phyloP scores from a whole-genome alignment of 768 basidiomycete species.

The Hydnomerulius pinastri region DNA sequence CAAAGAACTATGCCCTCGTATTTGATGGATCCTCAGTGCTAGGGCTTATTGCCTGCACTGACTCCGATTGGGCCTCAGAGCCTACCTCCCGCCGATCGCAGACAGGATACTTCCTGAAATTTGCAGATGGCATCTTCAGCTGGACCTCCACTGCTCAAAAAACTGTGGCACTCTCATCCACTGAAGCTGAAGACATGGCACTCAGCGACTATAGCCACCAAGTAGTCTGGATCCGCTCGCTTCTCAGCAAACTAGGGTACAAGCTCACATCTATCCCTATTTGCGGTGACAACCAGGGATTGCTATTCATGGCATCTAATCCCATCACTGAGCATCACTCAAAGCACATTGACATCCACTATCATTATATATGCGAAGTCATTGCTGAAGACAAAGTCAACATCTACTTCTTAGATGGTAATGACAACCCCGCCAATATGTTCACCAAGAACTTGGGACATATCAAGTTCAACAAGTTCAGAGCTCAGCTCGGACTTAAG shows the following conservation, averaged over 20 bases:
- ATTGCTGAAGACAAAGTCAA: too few relatives aligned
- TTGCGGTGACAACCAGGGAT: conserved; percentile 9
- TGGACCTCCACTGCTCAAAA: not conserved
- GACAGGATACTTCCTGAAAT: not conserved
- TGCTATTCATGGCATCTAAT: too few relatives aligned
- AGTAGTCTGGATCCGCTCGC: conserved; percentile 26
- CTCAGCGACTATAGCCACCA: conserved; percentile 29
- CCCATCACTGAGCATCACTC: too few relatives aligned
- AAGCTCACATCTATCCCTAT: conserved; percentile 10
- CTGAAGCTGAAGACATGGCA: conserved; percentile 49
- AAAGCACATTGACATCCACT: too few relatives aligned
- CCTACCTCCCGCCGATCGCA: not conserved
- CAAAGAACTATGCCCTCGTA: not conserved
- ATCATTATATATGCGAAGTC: too few relatives aligned
- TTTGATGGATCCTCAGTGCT: not conserved
- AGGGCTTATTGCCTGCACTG: not conserved
- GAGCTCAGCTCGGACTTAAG: too few relatives aligned
- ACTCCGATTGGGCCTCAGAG: not conserved
- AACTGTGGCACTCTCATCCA: conserved; percentile 26
- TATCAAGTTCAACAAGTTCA: too few relatives aligned
- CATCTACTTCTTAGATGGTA: too few relatives aligned
- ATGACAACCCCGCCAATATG: not conserved
- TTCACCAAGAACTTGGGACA: not conserved
- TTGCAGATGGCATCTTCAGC: not conserved
- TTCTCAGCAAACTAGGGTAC: conserved; percentile 23